These are phyloP conservation scores for Diaporthe velutina DNA, from an alignment of 2,329 filamentous ascomycete genomes.

Conservation along the genomic window DNA sequence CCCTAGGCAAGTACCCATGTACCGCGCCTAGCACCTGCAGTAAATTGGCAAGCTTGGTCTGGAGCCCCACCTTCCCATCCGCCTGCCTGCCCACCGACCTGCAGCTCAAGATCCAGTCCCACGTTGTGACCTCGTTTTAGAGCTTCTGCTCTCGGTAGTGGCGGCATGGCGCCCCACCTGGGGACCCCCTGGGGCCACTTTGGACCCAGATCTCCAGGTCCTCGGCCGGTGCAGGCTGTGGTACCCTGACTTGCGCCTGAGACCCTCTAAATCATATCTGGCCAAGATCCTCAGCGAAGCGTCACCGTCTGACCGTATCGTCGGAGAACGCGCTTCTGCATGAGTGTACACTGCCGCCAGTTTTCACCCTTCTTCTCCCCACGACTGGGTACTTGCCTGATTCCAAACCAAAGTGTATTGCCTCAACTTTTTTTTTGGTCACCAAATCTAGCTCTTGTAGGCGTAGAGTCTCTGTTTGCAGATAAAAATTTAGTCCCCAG, in stretches of 20 bases:
- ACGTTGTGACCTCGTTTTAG: conserved; percentile 21
- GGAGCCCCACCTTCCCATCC: conserved; percentile 12
- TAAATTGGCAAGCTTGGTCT: conserved; percentile 29
- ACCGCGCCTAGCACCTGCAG: conserved; percentile 9
- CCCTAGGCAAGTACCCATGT: conserved; percentile 18
- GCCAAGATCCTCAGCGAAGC: conserved; percentile 3
- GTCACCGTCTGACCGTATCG: conserved; percentile 18
- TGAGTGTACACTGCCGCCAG: too few relatives aligned
- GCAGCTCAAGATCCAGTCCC: conserved; percentile 27
- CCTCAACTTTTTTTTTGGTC: neutral
- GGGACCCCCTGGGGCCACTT: neutral
- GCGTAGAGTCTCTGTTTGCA: neutral
- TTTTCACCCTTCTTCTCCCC: neutral
- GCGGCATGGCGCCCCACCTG: conserved; percentile 23
- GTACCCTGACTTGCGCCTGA: neutral
- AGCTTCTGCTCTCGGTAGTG: conserved; percentile 17
- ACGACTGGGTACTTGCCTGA: neutral
- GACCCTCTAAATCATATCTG: conserved; percentile 24
- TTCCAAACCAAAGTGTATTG: neutral
- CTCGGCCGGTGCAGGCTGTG: neutral
- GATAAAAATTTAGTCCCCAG: neutral
- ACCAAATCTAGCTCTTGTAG: neutral
- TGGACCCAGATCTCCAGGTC: conserved; percentile 18
- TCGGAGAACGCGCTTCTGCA: conserved; percentile 19
- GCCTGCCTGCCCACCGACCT: too few relatives aligned